Conservation (phyloP, 2,329 filamentous ascomycete species). For the Ilyonectria sp. region DNA sequence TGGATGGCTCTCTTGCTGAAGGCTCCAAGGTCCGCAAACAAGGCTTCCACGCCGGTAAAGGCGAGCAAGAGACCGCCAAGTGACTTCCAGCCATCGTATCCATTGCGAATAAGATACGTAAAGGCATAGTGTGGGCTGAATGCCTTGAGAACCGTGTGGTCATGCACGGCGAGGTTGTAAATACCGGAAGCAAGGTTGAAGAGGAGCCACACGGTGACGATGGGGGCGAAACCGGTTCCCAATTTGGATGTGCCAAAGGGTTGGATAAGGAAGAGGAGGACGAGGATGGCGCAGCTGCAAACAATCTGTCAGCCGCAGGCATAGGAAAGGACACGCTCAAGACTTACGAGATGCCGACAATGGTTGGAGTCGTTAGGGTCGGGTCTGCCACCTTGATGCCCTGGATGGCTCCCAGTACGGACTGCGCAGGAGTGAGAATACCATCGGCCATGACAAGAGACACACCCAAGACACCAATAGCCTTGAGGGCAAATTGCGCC, state of each 20-base stretch:
- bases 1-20: slow-evolving; percentile 79
- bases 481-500: slow-evolving; percentile 69
- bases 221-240: slow-evolving; percentile 74
- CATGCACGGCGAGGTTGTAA: slow-evolving; percentile 69
- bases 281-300: slow-evolving; percentile 63
- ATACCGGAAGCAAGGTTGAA: slow-evolving; percentile 75
- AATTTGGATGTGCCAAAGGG: slow-evolving; percentile 74
- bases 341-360: slow-evolving; percentile 72
- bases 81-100: slow-evolving; percentile 71
- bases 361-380: slow-evolving; percentile 66
- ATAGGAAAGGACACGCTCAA: too few relatives aligned
- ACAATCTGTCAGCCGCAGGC: not conserved
- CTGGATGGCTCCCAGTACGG: slow-evolving; percentile 78
- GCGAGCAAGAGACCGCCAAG: slow-evolving; percentile 78
- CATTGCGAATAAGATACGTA: slow-evolving; percentile 70
- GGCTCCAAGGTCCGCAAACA: slow-evolving; percentile 83
- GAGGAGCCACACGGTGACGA: slow-evolving; percentile 76
- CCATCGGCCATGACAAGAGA: slow-evolving; percentile 77
- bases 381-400: slow-evolving; percentile 70
- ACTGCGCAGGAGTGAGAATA: slow-evolving; percentile 77
- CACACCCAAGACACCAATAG: slow-evolving; percentile 74
- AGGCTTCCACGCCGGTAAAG: slow-evolving; percentile 83
- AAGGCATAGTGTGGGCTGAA: slow-evolving; percentile 73
- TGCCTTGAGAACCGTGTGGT: slow-evolving; percentile 67
- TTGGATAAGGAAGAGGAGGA: slow-evolving; percentile 74